Evolutionary conservation across 2,329 filamentous ascomycete genomes (phyloP).

Genomic region (Verticillium nubilum): DNA sequence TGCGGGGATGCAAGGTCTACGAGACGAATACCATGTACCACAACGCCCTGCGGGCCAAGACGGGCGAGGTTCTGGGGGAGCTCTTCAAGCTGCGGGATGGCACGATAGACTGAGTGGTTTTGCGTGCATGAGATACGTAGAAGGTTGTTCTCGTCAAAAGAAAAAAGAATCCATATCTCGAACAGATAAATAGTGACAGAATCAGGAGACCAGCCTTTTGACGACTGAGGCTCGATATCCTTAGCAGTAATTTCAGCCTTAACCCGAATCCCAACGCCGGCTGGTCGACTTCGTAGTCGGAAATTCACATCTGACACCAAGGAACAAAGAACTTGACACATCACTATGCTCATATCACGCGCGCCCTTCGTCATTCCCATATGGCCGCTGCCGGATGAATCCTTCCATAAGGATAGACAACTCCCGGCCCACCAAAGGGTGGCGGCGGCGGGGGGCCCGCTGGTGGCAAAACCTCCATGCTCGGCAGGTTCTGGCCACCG

Average conservation of each 20-base stretch:
- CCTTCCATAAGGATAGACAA: neutral
- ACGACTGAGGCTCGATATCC: no score
- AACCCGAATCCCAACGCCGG: neutral
- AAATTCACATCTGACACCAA: no score
- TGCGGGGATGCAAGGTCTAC: slow-evolving; percentile 73
- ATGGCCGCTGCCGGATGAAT: neutral
- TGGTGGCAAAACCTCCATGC: slow-evolving; percentile 29
- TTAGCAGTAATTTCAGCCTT: neutral
- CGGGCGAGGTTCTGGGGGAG: slow-evolving; percentile 70
- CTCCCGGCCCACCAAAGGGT: no score
- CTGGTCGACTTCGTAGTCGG: no score
- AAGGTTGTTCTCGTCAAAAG: neutral
- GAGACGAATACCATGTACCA: slow-evolving; percentile 87
- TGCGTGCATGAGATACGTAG: neutral
- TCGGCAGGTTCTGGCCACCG: slow-evolving; percentile 29
- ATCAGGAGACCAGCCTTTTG: no score
- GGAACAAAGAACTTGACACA: no score
- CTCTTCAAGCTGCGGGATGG: slow-evolving; percentile 74
- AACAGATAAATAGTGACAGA: neutral
- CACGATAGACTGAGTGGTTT: slow-evolving; percentile 40
- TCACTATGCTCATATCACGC: no score
- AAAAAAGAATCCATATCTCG: neutral
- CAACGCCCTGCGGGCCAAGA: slow-evolving; percentile 67
- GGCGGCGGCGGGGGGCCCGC: neutral
- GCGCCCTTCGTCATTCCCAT: neutral